Evolutionary conservation across 345 rosid species (phyloP).

Genomic region (Populus euphratica): DNA sequence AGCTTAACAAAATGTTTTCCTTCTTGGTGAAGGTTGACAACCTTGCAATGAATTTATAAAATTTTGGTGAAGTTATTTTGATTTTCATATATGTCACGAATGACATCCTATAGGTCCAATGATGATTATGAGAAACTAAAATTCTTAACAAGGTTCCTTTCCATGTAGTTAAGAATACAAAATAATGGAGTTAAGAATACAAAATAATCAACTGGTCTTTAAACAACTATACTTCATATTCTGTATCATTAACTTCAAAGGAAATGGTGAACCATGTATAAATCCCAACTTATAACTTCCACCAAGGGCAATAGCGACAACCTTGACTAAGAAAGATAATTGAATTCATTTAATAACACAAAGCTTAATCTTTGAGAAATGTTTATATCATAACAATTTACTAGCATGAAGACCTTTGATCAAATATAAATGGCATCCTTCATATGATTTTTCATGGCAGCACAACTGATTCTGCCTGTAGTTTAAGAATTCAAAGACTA

Average conservation of each 20-base stretch:
- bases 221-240: neutral
- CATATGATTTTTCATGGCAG: too few relatives aligned
- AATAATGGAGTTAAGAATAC: neutral
- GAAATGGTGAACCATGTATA: neutral
- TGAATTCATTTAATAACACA: neutral
- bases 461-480: too few relatives aligned
- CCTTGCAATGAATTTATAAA: too few relatives aligned
- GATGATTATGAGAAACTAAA: neutral
- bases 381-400: neutral
- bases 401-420: rapidly evolving
- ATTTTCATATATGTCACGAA: too few relatives aligned
- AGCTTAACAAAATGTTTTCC: too few relatives aligned
- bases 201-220: neutral
- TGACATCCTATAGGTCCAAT: neutral
- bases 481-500: too few relatives aligned
- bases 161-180: neutral
- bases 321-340: neutral
- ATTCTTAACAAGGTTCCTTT: too few relatives aligned
- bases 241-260: neutral
- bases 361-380: neutral
- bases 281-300: neutral
- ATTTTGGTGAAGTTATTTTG: too few relatives aligned
- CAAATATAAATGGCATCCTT: too few relatives aligned
- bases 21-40: too few relatives aligned
- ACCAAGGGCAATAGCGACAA: neutral